Conservation (phyloP, 2,329 filamentous ascomycete species). For the Fusarium nisikadoi region DNA sequence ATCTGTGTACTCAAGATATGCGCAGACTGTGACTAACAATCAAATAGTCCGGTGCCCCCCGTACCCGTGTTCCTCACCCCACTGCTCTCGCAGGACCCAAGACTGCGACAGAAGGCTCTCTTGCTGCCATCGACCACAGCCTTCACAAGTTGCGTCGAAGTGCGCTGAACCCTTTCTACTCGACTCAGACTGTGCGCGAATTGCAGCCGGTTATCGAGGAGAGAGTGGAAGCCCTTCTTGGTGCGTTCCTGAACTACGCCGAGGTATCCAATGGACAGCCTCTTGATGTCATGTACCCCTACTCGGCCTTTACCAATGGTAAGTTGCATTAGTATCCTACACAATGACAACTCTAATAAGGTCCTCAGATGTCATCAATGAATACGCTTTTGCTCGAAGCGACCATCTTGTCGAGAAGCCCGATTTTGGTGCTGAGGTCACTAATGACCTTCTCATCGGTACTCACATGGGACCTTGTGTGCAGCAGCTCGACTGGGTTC, state of each 20-base stretch:
- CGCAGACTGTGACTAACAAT: slow-evolving; percentile 20
- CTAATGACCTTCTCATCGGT: slow-evolving; percentile 50
- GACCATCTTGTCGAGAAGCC: slow-evolving; percentile 49
- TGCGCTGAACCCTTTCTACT: slow-evolving; percentile 52
- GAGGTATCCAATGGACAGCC: slow-evolving; percentile 41
- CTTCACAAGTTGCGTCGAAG: slow-evolving; percentile 49
- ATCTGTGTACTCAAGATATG: neutral
- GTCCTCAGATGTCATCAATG: slow-evolving; percentile 52
- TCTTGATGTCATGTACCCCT: slow-evolving; percentile 52
- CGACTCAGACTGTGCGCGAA: slow-evolving; percentile 51
- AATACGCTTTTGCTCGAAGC: slow-evolving; percentile 53
- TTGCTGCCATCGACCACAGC: slow-evolving; percentile 51
- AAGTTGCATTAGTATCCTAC: neutral
- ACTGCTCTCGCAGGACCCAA: slow-evolving; percentile 25
- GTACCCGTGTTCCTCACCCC: slow-evolving; percentile 40
- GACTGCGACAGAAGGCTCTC: slow-evolving; percentile 46
- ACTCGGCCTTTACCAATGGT: slow-evolving; percentile 54
- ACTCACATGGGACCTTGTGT: slow-evolving; percentile 52
- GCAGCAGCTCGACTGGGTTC: slow-evolving; percentile 51
- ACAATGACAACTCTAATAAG: neutral
- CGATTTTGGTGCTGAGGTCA: slow-evolving; percentile 51
- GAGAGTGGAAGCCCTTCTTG: slow-evolving; percentile 48
- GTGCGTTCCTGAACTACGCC: slow-evolving; percentile 46
- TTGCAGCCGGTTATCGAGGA: slow-evolving; percentile 53
- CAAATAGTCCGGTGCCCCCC: slow-evolving; percentile 48